These are phyloP conservation scores for Nitzschia inconspicua DNA, from an alignment of 108 stramenopile species.

Conservation along the genomic window DNA sequence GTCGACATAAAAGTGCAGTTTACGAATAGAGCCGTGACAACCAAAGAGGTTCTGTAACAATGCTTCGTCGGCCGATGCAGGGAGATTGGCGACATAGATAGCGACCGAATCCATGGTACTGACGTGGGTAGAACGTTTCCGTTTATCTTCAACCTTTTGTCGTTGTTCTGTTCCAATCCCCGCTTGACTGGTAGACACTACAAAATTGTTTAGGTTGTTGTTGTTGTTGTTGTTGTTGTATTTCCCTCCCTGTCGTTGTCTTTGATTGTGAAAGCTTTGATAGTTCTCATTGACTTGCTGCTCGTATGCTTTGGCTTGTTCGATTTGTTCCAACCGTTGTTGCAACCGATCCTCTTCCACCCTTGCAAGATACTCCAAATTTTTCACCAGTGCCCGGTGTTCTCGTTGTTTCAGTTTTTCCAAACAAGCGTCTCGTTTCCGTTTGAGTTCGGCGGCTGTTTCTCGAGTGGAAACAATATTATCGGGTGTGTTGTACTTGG, in stretches of 20 bases:
- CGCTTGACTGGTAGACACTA: conserved; percentile 20
- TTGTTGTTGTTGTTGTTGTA: conserved; percentile 3
- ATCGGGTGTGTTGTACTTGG: not conserved
- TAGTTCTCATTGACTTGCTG: conserved; percentile 30
- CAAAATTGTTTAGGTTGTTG: conserved; percentile 9
- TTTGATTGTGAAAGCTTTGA: conserved; percentile 15
- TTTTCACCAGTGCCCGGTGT: conserved; percentile 44
- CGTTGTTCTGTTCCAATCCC: conserved; percentile 63
- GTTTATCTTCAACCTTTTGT: conserved; percentile 31
- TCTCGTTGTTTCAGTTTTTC: conserved; percentile 42
- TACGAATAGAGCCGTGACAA: conserved; percentile 52
- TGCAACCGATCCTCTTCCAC: conserved; percentile 49
- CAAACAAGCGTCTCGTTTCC: conserved; percentile 23
- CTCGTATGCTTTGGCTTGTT: conserved; percentile 38
- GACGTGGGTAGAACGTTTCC: conserved; percentile 11
- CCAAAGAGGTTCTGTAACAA: conserved; percentile 53
- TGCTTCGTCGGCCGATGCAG: conserved; percentile 33
- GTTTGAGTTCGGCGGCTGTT: not conserved
- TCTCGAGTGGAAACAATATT: not conserved
- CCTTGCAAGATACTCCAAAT: conserved; percentile 65
- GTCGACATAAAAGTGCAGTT: conserved; percentile 64
- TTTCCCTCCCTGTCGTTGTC: conserved; percentile 8
- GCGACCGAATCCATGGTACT: conserved; percentile 27
- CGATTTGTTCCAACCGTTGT: conserved; percentile 41
- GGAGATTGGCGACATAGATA: conserved; percentile 68